These are phyloP conservation scores for Nakazawaea peltata DNA, from an alignment of 805 yeast genomes.

Conservation along the genomic window DNA sequence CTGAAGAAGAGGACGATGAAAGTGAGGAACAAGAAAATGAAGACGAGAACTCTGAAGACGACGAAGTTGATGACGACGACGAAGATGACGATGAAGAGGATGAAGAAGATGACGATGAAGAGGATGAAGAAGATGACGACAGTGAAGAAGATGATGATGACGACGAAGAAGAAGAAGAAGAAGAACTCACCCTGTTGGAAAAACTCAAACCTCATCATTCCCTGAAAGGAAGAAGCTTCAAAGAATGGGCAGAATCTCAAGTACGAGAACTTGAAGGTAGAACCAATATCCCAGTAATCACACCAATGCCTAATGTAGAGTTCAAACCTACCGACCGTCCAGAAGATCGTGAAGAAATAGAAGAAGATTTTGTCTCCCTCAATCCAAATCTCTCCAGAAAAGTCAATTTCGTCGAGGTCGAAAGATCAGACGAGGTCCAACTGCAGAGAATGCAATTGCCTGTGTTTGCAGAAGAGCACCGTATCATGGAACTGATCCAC, in stretches of 20 bases:
- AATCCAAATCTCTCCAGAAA: conserved; percentile 46
- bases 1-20: conserved; percentile 10
- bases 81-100: conserved; percentile 17
- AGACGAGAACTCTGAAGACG: conserved; percentile 18
- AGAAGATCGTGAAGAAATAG: conserved; percentile 68
- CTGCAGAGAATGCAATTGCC: conserved; percentile 66
- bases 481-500: conserved; percentile 91
- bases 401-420: conserved; percentile 61
- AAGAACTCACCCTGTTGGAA: conserved; percentile 21
- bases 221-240: conserved; percentile 57
- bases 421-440: conserved; percentile 61
- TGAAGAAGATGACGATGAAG: conserved; percentile 21
- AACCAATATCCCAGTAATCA: conserved; percentile 32
- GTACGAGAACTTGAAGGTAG: conserved; percentile 58
- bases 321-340: conserved; percentile 51
- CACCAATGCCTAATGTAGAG: conserved; percentile 43
- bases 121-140: conserved; percentile 22
- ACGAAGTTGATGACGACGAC: conserved; percentile 18
- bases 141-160: conserved; percentile 24
- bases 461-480: conserved; percentile 83
- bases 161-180: conserved; percentile 25
- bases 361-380: conserved; percentile 51
- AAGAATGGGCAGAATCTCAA: conserved; percentile 81
- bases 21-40: conserved; percentile 12
- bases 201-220: conserved; percentile 33